phyloP scores from a whole-genome alignment of 1,284 basidiomycete species.

The Serendipita sp. region DNA sequence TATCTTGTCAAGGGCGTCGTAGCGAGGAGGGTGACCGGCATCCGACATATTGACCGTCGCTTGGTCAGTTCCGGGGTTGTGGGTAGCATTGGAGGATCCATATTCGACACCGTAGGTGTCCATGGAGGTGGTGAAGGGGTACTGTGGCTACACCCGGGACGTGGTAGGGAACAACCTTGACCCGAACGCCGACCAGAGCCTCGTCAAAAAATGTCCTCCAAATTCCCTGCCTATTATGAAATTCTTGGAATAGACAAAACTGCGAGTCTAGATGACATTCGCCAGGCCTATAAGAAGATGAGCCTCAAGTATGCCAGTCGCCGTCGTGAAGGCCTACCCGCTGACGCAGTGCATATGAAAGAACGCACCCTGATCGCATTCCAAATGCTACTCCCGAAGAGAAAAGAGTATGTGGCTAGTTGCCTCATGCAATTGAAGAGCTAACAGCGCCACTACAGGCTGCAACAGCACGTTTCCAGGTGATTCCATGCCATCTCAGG shows the following conservation, averaged over 20 bases:
- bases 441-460: not conserved
- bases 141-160: no score
- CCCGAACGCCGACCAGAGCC: not conserved
- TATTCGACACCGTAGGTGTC: not conserved
- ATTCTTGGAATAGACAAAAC: conserved; percentile 41
- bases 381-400: conserved; percentile 60
- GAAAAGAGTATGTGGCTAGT: conserved; percentile 29
- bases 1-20: not conserved
- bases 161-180: not conserved
- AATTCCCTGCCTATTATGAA: conserved; percentile 53
- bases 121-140: not conserved
- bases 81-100: no score
- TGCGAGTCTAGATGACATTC: conserved; percentile 59
- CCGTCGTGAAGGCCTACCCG: conserved; percentile 17
- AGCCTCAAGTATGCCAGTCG: conserved; percentile 38
- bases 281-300: conserved; percentile 72
- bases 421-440: not conserved
- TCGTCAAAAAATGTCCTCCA: not conserved
- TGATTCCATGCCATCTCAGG: conserved; percentile 16
- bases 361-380: conserved; percentile 82
- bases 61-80: no score
- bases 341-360: conserved; percentile 19
- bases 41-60: no score
- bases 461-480: conserved; percentile 78
- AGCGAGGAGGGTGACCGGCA: not conserved